Evolutionary conservation across 495 filamentous ascomycete species (phyloP).

Genomic region (Neurospora africana): DNA sequence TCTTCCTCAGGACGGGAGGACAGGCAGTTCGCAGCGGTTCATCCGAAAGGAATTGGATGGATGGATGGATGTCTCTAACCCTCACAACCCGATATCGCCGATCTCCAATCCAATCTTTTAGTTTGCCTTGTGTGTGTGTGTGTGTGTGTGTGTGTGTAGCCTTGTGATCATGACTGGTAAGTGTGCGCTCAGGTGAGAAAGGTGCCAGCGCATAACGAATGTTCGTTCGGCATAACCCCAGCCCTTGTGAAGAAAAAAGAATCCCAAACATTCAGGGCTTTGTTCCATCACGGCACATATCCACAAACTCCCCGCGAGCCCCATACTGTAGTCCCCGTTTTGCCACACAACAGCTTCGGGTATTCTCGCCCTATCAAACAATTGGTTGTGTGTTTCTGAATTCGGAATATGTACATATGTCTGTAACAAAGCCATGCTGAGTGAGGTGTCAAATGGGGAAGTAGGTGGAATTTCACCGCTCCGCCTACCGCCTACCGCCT

Average conservation of each 20-base stretch:
- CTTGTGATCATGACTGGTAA: not conserved
- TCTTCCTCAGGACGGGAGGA: too few species aligned
- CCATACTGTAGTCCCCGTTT: not conserved
- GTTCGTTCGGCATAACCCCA: not conserved
- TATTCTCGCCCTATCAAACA: not conserved
- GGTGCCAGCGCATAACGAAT: not conserved
- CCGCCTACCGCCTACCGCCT: not conserved
- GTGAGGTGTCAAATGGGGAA: not conserved
- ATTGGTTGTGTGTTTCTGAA: not conserved
- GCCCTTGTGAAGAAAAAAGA: not conserved
- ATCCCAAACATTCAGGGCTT: not conserved
- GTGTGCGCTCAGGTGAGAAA: not conserved
- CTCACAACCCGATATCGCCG: not conserved
- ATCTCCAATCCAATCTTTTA: not conserved
- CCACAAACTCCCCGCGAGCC: not conserved
- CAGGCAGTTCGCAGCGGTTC: not conserved
- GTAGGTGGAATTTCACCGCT: not conserved
- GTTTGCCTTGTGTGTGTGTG: too few species aligned
- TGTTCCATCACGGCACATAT: too few species aligned
- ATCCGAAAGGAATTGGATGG: not conserved
- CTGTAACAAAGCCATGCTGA: not conserved
- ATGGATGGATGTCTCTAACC: not conserved
- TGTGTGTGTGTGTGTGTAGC: too few species aligned
- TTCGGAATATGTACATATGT: not conserved
- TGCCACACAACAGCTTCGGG: not conserved